Base-by-base conservation (phyloP, 192 early-diverging fungal genomes). In the Coemansia sp. region DNA sequence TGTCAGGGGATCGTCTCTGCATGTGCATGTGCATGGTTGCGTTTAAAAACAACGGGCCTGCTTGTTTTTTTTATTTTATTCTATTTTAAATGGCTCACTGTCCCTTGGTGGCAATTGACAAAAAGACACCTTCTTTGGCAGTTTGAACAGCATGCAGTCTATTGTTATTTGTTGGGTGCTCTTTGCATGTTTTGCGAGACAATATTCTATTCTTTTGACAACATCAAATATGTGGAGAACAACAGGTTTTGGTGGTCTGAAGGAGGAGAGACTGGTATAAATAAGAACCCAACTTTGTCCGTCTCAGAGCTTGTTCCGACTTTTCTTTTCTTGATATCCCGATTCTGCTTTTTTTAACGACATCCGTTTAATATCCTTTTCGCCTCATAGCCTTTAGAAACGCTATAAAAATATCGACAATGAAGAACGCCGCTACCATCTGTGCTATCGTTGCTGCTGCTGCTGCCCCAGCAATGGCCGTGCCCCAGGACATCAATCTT, bases 381-480 rank as follows among this genome's bases (percentile, higher is more conserved):
- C 12, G 39, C 39, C 39, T 2, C 30, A 3, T 2, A 30, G 1
- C 30, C 30, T 30, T 30, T 30, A 30, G 30, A 41, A 41, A 0
- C 39, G 6, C 49, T 3, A 51, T 7, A 18, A 51, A 56, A 4
- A 34, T 18, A 15, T 23, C 39, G 12, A 41, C 12, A 14, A 38
- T 59, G 34, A 59, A 59, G 34, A 59, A 59, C 57, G 35, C 35
- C 16, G 57, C 44, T 24, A 16, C 33, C 39, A 5, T 30, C 48
- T 52, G 24, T 20, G 34, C 57, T 5, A 18, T 36, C 34, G 18
- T 59, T 18, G 57, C 57, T 38, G 57, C 57, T 18, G 57, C 34
- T 20, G 15, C 34, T 7, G 35, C 7, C n/a, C 57, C 57, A 34
- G 14, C 57, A 5, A 35, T 36, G 18, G 10, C 14, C 20, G 26